phyloP scores from a whole-genome alignment of 768 basidiomycete genomes.

The Chalciporus sphaerocephalus region DNA sequence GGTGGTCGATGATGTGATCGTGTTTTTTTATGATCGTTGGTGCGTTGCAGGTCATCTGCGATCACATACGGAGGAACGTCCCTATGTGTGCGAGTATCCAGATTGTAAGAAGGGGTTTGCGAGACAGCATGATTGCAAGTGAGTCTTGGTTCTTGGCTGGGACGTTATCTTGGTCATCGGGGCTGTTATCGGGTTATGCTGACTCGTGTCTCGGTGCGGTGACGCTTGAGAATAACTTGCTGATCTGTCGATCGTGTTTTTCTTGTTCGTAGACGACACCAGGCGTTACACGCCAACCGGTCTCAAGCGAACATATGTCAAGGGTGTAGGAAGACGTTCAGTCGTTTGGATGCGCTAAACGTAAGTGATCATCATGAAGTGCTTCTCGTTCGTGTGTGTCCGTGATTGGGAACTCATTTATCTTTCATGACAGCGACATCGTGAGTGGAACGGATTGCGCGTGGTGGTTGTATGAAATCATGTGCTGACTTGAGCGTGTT shows the following conservation, averaged over 20 bases:
- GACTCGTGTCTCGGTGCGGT: background rate
- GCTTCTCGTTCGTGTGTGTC: conserved; percentile 22
- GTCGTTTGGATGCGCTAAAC: conserved; percentile 88
- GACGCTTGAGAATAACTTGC: background rate
- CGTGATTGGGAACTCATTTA: conserved; percentile 23
- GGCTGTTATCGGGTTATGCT: background rate
- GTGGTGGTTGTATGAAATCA: conserved; percentile 19
- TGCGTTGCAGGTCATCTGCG: conserved; percentile 69
- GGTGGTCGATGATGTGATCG: background rate
- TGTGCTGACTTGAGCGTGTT: conserved; percentile 22
- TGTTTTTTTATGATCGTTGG: conserved; percentile 7
- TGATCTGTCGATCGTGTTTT: background rate
- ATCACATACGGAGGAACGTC: conserved; percentile 93
- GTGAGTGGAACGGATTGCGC: conserved; percentile 46
- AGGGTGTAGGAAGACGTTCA: conserved; percentile 93
- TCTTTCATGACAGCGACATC: conserved; percentile 56
- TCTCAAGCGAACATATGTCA: conserved; percentile 82
- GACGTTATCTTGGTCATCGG: background rate
- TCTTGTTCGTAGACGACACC: conserved; percentile 61
- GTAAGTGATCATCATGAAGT: conserved; percentile 51
- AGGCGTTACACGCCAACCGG: conserved; percentile 82
- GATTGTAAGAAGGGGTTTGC: conserved; percentile 95
- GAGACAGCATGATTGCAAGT: conserved; percentile 97
- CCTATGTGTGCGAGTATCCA: conserved; percentile 90
- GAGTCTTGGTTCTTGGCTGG: conserved; percentile 32